Percentiles rank a stretch among this genome's conserved stretches.
phyloP scores from a whole-genome alignment of 2,329 filamentous ascomycete species.

The Esteya vermicola region DNA sequence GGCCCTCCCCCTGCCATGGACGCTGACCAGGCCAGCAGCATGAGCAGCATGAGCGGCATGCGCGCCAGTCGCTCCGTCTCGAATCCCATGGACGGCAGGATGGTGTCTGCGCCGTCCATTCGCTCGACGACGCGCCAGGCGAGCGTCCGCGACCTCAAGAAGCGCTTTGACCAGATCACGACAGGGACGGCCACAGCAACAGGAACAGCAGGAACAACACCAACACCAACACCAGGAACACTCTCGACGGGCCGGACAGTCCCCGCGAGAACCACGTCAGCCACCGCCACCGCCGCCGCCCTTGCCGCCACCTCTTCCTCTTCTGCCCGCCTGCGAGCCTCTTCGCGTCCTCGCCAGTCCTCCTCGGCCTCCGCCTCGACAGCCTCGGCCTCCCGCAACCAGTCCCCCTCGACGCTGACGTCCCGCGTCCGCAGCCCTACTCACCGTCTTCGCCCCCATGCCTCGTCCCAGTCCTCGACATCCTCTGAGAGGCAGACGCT shows the following conservation, averaged over 20 bases:
- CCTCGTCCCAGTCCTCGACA: too few species aligned
- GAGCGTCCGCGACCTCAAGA: conserved; percentile 71
- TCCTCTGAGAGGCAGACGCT: not conserved
- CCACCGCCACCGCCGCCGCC: not conserved
- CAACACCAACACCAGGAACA: too few species aligned
- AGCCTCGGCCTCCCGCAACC: not conserved
- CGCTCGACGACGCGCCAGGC: conserved; percentile 26
- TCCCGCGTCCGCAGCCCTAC: not conserved
- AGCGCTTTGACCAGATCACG: conserved; percentile 59
- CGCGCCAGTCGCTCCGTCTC: conserved; percentile 40
- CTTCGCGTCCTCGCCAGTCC: too few species aligned
- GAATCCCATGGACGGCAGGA: conserved; percentile 30
- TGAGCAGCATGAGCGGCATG: conserved; percentile 22
- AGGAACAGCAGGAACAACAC: too few species aligned
- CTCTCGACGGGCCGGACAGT: too few species aligned
- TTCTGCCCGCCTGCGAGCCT: conserved; percentile 16
- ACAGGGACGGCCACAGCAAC: too few species aligned
- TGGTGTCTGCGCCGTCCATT: conserved; percentile 14
- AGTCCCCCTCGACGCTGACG: not conserved
- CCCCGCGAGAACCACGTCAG: too few species aligned
- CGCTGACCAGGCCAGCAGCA: conserved; percentile 22
- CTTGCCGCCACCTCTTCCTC: conserved; percentile 3
- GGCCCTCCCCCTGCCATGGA: conserved; percentile 32
- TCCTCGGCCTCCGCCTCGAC: conserved; percentile 10
- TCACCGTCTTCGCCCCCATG: not conserved